Percentiles rank a stretch among this genome's conserved stretches.
These are phyloP conservation scores for Escallonia herrerae DNA, from an alignment of 129 eudicot genomes.

Conservation along the genomic window DNA sequence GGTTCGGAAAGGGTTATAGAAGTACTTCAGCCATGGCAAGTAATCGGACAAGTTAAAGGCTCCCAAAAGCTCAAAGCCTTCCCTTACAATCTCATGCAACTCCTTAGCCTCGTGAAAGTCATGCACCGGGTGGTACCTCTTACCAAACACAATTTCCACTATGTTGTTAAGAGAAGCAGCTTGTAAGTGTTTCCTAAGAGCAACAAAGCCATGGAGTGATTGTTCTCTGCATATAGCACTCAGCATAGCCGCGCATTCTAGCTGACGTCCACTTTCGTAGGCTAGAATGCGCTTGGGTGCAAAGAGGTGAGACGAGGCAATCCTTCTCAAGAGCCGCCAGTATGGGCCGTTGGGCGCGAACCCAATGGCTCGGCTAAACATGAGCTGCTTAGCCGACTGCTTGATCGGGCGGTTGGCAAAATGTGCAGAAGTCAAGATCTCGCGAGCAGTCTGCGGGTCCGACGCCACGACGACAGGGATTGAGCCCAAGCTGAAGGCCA, in stretches of 20 bases:
- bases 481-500: slow-evolving; percentile 68
- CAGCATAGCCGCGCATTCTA: slow-evolving; percentile 44
- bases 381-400: slow-evolving; percentile 57
- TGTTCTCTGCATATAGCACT: slow-evolving; percentile 29
- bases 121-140: slow-evolving; percentile 27
- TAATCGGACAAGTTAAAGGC: slow-evolving; percentile 72
- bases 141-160: slow-evolving; percentile 60
- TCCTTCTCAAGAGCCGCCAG: slow-evolving; percentile 54
- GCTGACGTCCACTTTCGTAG: slow-evolving; percentile 36
- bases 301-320: slow-evolving; percentile 58
- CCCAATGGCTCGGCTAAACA: slow-evolving; percentile 71
- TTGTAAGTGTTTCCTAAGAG: slow-evolving; percentile 48
- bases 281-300: slow-evolving; percentile 48
- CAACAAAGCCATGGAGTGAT: slow-evolving; percentile 21
- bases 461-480: slow-evolving; percentile 56
- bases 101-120: slow-evolving; percentile 23
- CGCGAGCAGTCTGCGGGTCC: slow-evolving; percentile 46
- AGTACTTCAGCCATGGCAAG: slow-evolving; percentile 50
- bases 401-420: slow-evolving; percentile 66
- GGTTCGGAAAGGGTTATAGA: slow-evolving; percentile 51
- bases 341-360: slow-evolving; percentile 63
- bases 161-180: slow-evolving; percentile 52
- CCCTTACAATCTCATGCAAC: slow-evolving; percentile 45
- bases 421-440: slow-evolving; percentile 50
- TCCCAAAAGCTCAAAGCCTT: slow-evolving; percentile 67